phyloP scores from a whole-genome alignment of 2,329 filamentous ascomycete genomes.

The Colletotrichum liaoningense region DNA sequence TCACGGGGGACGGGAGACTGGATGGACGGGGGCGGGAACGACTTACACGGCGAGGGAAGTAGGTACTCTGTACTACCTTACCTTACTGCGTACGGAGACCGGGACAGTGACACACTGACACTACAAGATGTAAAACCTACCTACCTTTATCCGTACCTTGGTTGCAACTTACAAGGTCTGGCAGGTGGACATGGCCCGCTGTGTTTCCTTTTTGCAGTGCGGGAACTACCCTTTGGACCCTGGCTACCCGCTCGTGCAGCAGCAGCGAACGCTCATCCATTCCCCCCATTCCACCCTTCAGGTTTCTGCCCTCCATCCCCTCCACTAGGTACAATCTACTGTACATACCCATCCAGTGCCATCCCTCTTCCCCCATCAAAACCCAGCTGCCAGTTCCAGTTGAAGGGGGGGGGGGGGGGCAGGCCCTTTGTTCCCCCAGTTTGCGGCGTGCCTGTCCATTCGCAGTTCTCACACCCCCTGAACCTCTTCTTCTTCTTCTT shows the following conservation, averaged over 20 bases:
- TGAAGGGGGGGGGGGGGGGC: too few relatives aligned
- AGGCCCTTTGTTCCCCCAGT: too few relatives aligned
- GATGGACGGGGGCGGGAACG: neutral
- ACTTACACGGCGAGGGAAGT: neutral
- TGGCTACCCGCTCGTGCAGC: slow-evolving; percentile 57
- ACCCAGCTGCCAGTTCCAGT: neutral
- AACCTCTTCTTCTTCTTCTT: neutral
- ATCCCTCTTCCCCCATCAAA: neutral
- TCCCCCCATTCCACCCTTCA: neutral
- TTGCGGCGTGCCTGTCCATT: neutral
- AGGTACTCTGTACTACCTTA: too few relatives aligned
- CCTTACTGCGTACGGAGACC: too few relatives aligned
- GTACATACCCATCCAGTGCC: neutral
- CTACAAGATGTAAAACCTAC: too few relatives aligned
- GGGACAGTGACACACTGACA: too few relatives aligned
- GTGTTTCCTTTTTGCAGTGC: slow-evolving; percentile 32
- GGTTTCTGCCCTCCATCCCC: neutral
- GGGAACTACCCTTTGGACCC: slow-evolving; percentile 46
- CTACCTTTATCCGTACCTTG: too few relatives aligned
- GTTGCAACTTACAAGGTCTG: slow-evolving; percentile 2
- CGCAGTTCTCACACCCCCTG: slow-evolving; percentile 2
- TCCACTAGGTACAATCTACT: neutral
- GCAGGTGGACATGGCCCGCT: slow-evolving; percentile 10
- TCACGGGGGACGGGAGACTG: neutral
- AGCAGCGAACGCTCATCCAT: slow-evolving; percentile 36